Evolutionary conservation across 139 green algal genomes (phyloP), one percentile per base, ranked within the genome.

Genomic region (Chlamydomonas applanata): DNA sequence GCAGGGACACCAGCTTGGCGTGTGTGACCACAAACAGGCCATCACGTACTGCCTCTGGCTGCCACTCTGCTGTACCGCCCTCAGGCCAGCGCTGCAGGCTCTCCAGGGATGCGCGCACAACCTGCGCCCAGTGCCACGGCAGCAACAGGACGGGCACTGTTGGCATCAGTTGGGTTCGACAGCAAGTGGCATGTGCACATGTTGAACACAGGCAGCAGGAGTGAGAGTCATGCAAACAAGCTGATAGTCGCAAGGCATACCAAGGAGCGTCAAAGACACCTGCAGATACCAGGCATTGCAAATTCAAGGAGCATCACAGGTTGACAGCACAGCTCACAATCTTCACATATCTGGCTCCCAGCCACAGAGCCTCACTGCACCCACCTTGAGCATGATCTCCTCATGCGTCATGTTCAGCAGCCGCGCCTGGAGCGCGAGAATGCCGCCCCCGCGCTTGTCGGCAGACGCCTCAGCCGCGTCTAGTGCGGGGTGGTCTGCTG

Each of bases 21-120:
- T 94, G 84, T 40, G 27, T 22, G 3, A 77, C 54, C 46, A 86
- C 68, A 74, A 92, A 94, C 30, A 82, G 30, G 35, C 85, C 80
- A 4, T 91, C 85, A n/a, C 32, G 36, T 5, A 88, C 57, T 4
- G 82, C 72, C 0, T 46, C 32, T 0, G 68, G 62, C 33, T 49
- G 34, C 56, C 33, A 68, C 33, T 69, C 59, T 14, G n/a, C 24
- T 4, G 35, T 49, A 36, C 32, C 56, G 22, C 20, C 29, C 35
- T 72, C 69, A 57, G 59, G 56, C 52, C 66, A 75, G 11, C 27
- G 22, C 33, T 49, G 49, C 2, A 73, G 13, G 4, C 3, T 36
- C n/a, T 46, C 33, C n/a, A 64, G 5, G 46, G 46, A 44, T 20
- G 45, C 46, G 25, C 17, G 17, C 45, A 40, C 33, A 4, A 73